These are phyloP conservation scores for Quercus berberidifolia DNA, from an alignment of 306 rosid genomes.

Conservation along the genomic window DNA sequence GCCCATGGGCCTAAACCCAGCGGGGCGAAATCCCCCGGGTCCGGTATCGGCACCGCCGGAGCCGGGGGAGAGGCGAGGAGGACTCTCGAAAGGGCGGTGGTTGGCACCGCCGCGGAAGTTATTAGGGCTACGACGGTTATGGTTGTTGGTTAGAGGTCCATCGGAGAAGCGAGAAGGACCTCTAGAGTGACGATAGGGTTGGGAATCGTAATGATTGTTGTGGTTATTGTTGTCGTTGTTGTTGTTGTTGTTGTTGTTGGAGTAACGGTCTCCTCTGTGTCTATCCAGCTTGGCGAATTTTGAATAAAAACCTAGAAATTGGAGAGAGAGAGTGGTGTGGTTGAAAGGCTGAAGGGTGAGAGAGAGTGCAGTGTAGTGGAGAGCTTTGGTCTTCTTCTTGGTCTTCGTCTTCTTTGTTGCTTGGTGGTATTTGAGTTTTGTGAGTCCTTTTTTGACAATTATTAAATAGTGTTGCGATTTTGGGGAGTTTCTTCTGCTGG, in stretches of 20 bases:
- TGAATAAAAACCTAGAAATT: constrained; percentile 27
- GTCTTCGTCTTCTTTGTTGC: no score
- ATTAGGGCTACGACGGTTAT: constrained; percentile 46
- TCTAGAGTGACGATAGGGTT: constrained; percentile 46
- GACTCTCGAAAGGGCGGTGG: constrained; percentile 57
- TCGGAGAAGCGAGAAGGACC: constrained; percentile 69
- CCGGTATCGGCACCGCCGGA: background rate
- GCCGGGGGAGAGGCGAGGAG: constrained; percentile 52
- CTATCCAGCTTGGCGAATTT: constrained; percentile 78
- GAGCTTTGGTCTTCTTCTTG: no score
- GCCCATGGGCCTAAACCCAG: constrained; percentile 16
- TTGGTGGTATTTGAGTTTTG: no score
- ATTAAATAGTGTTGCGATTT: no score
- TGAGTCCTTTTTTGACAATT: no score
- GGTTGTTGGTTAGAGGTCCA: constrained; percentile 45
- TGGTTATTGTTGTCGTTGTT: constrained; percentile 5
- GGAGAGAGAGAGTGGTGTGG: background rate
- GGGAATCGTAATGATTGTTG: constrained; percentile 14
- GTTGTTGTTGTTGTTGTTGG: constrained; percentile 21
- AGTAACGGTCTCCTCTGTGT: constrained; percentile 83
- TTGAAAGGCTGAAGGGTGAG: background rate
- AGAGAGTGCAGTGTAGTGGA: no score
- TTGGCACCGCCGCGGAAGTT: constrained; percentile 28
- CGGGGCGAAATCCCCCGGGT: no score
- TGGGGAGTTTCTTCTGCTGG: no score